Base-by-base conservation (phyloP, 2,329 filamentous ascomycete species). In the Tolypocladium ovalisporum region DNA sequence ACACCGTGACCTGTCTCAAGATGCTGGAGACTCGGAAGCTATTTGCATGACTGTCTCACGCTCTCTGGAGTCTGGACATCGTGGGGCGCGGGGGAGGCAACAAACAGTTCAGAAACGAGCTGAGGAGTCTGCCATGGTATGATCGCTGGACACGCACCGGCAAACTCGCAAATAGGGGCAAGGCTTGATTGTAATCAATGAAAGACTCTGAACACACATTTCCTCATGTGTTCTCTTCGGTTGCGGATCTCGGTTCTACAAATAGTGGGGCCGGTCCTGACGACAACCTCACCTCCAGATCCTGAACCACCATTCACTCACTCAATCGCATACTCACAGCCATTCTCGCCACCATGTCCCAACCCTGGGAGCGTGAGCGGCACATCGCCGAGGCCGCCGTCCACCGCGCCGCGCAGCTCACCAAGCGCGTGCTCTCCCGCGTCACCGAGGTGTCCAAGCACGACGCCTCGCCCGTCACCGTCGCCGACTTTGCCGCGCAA, bases 401-500 rank as follows among this genome's bases (percentile, higher is more conserved):
- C 22, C 78, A 82, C 62, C 73, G 77, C 60, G 82, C 83, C 55
- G 76, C 81, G 4, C 69, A 80, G 19, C 73, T 86, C 40, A 86
- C 83, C 22, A 84, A 84, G 65, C 64, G 61, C 36, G 67, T 73
- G 27, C 70, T 70, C 44, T 65, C 65, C 66, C 71, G 58, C 68
- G 84, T 63, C 71, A 73, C 73, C 57, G 75, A 74, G 27, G 72
- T 84, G 55, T 75, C 79, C 64, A 86, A 86, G 66, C 73, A 73
- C 57, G 83, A 86, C 66, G 71, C 75, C 54, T 79, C 78, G 0
- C 83, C 83, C 29, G 84, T 87, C 54, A 86, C 84, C 1, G 77
- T 84, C 40, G 83, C 82, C 59, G 83, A 86, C 66, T 85, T 86
- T 64, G 83, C 81, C 44, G 79, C 81, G 2, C 83, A 87, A 67